Conservation (phyloP, 305 asterid genomes). For the Fraxinus latifolia region DNA sequence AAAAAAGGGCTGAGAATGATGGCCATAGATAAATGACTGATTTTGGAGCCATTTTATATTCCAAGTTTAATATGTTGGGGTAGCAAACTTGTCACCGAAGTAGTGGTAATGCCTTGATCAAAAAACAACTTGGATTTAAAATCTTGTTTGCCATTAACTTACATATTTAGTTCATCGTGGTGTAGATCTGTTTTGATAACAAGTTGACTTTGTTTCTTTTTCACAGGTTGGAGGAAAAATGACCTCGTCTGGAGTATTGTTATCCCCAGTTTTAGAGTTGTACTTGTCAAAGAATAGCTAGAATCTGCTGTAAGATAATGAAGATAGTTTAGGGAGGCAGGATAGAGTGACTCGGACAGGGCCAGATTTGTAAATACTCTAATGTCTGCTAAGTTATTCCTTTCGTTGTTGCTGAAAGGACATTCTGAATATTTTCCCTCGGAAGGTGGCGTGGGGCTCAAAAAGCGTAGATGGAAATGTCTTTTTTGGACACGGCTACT, state of each 20-base stretch:
- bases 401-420: slow-evolving; percentile 5
- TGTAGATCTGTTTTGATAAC: neutral
- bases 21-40: neutral
- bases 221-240: slow-evolving; percentile 23
- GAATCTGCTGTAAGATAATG: neutral
- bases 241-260: slow-evolving; percentile 6
- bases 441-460: slow-evolving; percentile 11
- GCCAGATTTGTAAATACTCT: neutral
- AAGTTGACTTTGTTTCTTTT: slow-evolving; percentile 1
- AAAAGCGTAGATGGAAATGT: neutral
- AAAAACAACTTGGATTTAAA: neutral
- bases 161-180: neutral
- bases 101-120: neutral
- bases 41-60: neutral
- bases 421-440: neutral
- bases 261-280: slow-evolving; percentile 6
- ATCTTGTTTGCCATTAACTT: neutral
- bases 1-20: neutral
- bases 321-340: slow-evolving; percentile 13
- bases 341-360: slow-evolving; percentile 10
- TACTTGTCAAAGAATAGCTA: slow-evolving; percentile 14
- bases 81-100: neutral
- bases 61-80: slow-evolving; percentile 4
- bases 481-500: slow-evolving; percentile 2
- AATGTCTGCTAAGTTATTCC: neutral